Evolutionary conservation across 2,329 filamentous ascomycete genomes (phyloP).

Genomic region (Cladosporium oxysporum): DNA sequence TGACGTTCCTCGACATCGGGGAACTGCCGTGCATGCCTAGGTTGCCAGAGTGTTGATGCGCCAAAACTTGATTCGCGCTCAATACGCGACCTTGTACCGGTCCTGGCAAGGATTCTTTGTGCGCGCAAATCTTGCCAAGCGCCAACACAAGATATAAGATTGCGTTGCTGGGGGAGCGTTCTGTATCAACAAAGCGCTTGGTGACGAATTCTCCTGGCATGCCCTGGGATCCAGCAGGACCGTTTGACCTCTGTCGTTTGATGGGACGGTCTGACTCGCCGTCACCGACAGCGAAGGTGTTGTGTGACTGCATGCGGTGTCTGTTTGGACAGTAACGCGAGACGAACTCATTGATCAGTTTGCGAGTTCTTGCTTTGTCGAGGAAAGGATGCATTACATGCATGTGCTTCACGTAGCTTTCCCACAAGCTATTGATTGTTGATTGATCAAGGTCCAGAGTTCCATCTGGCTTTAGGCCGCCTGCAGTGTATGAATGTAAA

Average conservation of each 20-base stretch:
- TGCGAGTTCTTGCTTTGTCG: conserved; percentile 53
- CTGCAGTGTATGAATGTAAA: conserved; percentile 40
- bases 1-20: conserved; percentile 33
- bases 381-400: conserved; percentile 67
- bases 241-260: conserved; percentile 37
- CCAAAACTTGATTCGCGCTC: conserved; percentile 40
- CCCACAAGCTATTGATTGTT: conserved; percentile 53
- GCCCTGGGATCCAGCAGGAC: conserved; percentile 22
- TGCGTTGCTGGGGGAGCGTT: conserved; percentile 75
- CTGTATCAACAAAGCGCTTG: conserved; percentile 37
- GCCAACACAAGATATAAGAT: conserved; percentile 81
- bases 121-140: conserved; percentile 78
- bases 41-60: conserved; percentile 29
- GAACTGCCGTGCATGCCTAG: conserved; percentile 29
- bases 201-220: conserved; percentile 7
- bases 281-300: conserved; percentile 28
- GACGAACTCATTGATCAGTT: conserved; percentile 56
- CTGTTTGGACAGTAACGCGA: conserved; percentile 44
- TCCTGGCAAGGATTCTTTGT: conserved; percentile 53
- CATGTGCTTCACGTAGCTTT: conserved; percentile 61
- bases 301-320: conserved; percentile 22
- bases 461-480: conserved; percentile 55
- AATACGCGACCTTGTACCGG: conserved; percentile 55
- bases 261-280: conserved; percentile 30
- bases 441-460: conserved; percentile 55